These are phyloP conservation scores for Carex cristatella DNA, from an alignment of 176 grass and related monocot genomes.

Conservation along the genomic window DNA sequence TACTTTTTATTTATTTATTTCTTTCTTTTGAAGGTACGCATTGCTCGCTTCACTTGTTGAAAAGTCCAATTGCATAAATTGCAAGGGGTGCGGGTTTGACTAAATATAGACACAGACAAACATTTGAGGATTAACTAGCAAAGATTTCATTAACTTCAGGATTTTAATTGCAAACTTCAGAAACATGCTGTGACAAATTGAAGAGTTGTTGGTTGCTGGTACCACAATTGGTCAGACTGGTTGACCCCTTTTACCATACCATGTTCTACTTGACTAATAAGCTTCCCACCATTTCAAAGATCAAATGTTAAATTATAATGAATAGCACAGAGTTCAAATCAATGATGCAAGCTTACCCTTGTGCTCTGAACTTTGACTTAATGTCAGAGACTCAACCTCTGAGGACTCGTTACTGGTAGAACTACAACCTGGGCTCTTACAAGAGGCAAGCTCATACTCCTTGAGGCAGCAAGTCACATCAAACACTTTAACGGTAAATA, in stretches of 20 bases:
- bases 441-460: constrained; percentile 20
- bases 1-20: neutral
- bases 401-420: neutral
- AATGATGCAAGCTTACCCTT: constrained; percentile 4
- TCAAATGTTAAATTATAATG: neutral
- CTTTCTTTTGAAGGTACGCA: neutral
- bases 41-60: neutral
- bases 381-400: constrained; percentile 7
- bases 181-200: neutral
- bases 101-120: neutral
- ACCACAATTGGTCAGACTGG: neutral
- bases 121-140: neutral
- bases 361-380: neutral
- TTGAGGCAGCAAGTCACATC: constrained; percentile 28
- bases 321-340: neutral
- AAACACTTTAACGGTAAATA: constrained; percentile 30
- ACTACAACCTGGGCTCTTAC: neutral
- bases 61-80: neutral
- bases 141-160: neutral
- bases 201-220: neutral
- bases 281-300: neutral
- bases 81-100: neutral
- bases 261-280: neutral
- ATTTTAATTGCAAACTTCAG: neutral
- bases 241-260: neutral